Evolutionary conservation across 257 asterid genomes (phyloP).

Genomic region (Nemophila menziesii): DNA sequence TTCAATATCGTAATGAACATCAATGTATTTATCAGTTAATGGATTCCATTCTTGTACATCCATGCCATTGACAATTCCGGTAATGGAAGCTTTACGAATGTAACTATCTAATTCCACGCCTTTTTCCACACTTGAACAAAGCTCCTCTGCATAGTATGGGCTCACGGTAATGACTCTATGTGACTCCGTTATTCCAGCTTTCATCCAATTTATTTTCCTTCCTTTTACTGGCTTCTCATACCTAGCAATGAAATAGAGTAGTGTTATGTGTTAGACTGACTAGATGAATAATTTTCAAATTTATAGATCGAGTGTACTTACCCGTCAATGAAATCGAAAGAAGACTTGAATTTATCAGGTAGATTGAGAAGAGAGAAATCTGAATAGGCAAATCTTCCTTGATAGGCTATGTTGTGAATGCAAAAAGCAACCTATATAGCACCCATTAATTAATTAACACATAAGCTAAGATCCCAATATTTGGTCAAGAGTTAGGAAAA

Average conservation of each 20-base stretch:
- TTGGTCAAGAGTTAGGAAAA: neutral
- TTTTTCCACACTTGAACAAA: slow-evolving; percentile 51
- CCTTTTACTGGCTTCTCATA: slow-evolving; percentile 74
- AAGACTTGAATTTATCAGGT: slow-evolving; percentile 63
- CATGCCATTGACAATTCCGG: slow-evolving; percentile 81
- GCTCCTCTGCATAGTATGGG: slow-evolving; percentile 82
- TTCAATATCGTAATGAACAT: slow-evolving; percentile 51
- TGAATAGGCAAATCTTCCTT: slow-evolving; percentile 70
- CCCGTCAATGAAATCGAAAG: slow-evolving; percentile 95
- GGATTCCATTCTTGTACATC: slow-evolving; percentile 96
- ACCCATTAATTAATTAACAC: neutral
- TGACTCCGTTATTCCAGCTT: slow-evolving; percentile 70
- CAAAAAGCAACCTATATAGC: slow-evolving; percentile 69
- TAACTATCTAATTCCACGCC: slow-evolving; percentile 73
- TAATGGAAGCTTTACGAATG: slow-evolving; percentile 33
- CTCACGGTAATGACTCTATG: slow-evolving; percentile 70
- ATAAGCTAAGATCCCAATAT: slow-evolving; percentile 7
- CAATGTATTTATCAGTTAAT: slow-evolving; percentile 63
- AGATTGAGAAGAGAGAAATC: slow-evolving; percentile 72
- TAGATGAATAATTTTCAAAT: neutral
- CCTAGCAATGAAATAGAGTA: slow-evolving; percentile 23
- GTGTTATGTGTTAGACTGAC: neutral
- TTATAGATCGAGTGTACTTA: slow-evolving; percentile 16
- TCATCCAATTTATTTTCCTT: slow-evolving; percentile 94
- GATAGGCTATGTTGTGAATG: slow-evolving; percentile 98